phyloP scores from a whole-genome alignment of 192 early-diverging fungal species.

The Coemansia sp. region DNA sequence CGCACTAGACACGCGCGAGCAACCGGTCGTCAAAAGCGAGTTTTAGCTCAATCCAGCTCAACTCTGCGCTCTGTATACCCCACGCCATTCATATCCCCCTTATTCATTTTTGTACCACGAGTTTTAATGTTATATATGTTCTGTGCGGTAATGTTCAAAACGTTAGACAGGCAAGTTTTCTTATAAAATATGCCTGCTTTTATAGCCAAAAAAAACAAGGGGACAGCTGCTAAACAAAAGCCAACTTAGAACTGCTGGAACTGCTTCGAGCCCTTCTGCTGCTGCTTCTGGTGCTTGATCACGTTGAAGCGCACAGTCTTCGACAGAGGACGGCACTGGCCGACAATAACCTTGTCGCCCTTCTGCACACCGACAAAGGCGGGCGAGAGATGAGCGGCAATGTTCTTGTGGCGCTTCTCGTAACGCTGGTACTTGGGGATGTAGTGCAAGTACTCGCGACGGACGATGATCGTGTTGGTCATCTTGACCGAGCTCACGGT shows the following conservation, averaged over 20 bases:
- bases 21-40: conserved; percentile 2
- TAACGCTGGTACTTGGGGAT: conserved; percentile 99
- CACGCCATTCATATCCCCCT: not conserved
- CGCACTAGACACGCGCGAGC: not conserved
- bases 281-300: conserved; percentile 88
- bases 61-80: too few relatives aligned
- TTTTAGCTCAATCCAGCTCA: not conserved
- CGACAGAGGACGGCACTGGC: conserved; percentile 98
- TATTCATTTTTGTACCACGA: not conserved
- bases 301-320: conserved; percentile 99
- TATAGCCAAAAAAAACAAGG: not conserved
- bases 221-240: not conserved
- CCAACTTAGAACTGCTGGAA: conserved; percentile 84
- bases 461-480: conserved; percentile 98
- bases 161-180: not conserved
- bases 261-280: conserved; percentile 78
- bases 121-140: not conserved
- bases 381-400: conserved; percentile 93
- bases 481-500: conserved; percentile 94
- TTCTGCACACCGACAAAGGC: conserved; percentile 85
- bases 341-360: conserved; percentile 95
- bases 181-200: not conserved
- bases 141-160: not conserved
- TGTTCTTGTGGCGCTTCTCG: conserved; percentile 99
- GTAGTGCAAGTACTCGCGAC: conserved; percentile 99